Evolutionary conservation across 192 early-diverging fungal genomes (phyloP).

Genomic region (Tieghemiomyces parasiticus): DNA sequence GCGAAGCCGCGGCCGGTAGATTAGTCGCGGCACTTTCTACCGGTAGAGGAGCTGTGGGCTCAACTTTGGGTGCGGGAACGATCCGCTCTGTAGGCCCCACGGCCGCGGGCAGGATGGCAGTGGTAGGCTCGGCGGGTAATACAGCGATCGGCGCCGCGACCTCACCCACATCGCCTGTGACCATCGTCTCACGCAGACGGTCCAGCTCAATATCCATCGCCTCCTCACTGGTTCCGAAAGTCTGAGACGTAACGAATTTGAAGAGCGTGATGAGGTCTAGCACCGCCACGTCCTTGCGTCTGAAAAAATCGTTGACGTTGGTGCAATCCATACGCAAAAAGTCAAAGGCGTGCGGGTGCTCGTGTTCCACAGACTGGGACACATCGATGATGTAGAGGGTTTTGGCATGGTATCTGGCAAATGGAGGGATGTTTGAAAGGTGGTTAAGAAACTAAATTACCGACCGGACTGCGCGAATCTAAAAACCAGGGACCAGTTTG

Average conservation of each 20-base stretch:
- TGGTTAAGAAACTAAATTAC: slow-evolving; percentile 9
- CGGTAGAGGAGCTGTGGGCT: too few relatives aligned
- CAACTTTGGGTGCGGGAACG: too few relatives aligned
- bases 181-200: too few relatives aligned
- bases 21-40: too few relatives aligned
- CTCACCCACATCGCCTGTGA: too few relatives aligned
- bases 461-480: too few relatives aligned
- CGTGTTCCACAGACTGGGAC: slow-evolving; percentile 96
- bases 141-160: too few relatives aligned
- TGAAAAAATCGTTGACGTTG: slow-evolving; percentile 89
- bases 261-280: slow-evolving; percentile 76
- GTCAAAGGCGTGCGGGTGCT: slow-evolving; percentile 91
- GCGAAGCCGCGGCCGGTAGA: too few relatives aligned
- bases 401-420: slow-evolving; percentile 53
- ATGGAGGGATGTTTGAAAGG: background rate
- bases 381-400: slow-evolving; percentile 90
- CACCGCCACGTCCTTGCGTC: slow-evolving; percentile 52
- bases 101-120: too few relatives aligned
- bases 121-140: too few relatives aligned
- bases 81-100: too few relatives aligned
- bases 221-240: slow-evolving; percentile 39
- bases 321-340: slow-evolving; percentile 90
- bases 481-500: too few relatives aligned
- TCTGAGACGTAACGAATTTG: slow-evolving; percentile 63
- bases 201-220: slow-evolving; percentile 55